These are phyloP conservation scores for Saccharum officinarum DNA, from an alignment of 176 grass and related monocot genomes.

Conservation along the genomic window DNA sequence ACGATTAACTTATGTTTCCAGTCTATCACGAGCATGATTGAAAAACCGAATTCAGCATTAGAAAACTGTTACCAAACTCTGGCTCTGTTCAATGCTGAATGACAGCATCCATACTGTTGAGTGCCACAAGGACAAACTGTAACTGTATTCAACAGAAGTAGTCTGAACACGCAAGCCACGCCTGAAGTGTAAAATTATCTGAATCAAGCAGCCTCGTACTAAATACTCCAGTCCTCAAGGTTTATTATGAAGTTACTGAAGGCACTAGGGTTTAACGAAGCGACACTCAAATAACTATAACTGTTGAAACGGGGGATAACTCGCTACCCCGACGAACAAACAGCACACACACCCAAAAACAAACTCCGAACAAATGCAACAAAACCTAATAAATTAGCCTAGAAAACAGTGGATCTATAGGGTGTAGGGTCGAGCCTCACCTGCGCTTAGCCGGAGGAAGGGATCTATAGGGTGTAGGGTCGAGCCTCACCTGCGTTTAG, in stretches of 20 bases:
- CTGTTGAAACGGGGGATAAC: background rate
- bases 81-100: background rate
- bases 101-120: background rate
- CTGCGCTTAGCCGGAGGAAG: conserved; percentile 66
- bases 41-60: background rate
- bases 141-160: background rate
- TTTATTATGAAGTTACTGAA: background rate
- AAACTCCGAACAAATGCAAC: background rate
- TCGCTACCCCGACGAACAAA: background rate
- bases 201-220: background rate
- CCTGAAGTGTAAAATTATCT: background rate
- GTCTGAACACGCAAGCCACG: background rate
- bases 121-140: background rate
- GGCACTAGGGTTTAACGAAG: background rate
- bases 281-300: background rate
- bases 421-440: conserved; percentile 3
- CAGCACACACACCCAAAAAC: background rate
- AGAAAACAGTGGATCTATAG: background rate
- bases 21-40: background rate
- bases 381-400: background rate
- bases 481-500: conserved; percentile 55
- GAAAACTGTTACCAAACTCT: background rate
- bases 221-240: background rate
- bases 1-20: background rate
- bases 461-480: conserved; percentile 18